phyloP scores from a whole-genome alignment of 805 yeast species.

The Scheffersomyces lignosus region DNA sequence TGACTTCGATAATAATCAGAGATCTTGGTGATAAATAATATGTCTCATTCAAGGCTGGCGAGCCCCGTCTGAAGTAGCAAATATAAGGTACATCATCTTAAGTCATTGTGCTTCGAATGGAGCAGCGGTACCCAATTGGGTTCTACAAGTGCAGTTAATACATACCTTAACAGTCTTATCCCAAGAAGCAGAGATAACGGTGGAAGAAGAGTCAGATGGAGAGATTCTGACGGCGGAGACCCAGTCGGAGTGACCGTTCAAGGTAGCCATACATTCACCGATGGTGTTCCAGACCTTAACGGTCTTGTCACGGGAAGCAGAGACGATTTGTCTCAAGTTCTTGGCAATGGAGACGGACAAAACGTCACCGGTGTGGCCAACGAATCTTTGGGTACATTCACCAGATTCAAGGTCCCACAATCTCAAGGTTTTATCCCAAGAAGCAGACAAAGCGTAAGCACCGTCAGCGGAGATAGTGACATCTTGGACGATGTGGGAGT shows the following conservation, averaged over 20 bases:
- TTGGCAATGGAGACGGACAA: conserved; percentile 94
- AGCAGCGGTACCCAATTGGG: too few species aligned
- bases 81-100: conserved; percentile 80
- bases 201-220: conserved; percentile 71
- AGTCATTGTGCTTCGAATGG: too few species aligned
- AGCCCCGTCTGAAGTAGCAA: conserved; percentile 98
- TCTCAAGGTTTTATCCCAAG: conserved; percentile 99
- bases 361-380: conserved; percentile 97
- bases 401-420: conserved; percentile 97
- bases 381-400: conserved; percentile 90
- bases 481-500: conserved; percentile 98
- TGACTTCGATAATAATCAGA: conserved; percentile 57
- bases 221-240: conserved; percentile 97
- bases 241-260: conserved; percentile 98
- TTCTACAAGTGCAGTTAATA: conserved; percentile 23
- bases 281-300: conserved; percentile 99
- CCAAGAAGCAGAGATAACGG: conserved; percentile 97
- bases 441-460: conserved; percentile 95
- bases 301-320: conserved; percentile 99
- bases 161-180: conserved; percentile 99
- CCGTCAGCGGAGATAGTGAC: conserved; percentile 98
- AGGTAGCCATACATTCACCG: conserved; percentile 94
- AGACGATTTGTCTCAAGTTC: conserved; percentile 96
- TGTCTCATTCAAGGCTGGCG: conserved; percentile 87
- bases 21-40: conserved; percentile 93